Base-by-base conservation (phyloP, 306 rosid genomes). In the Prunus fruticosa region DNA sequence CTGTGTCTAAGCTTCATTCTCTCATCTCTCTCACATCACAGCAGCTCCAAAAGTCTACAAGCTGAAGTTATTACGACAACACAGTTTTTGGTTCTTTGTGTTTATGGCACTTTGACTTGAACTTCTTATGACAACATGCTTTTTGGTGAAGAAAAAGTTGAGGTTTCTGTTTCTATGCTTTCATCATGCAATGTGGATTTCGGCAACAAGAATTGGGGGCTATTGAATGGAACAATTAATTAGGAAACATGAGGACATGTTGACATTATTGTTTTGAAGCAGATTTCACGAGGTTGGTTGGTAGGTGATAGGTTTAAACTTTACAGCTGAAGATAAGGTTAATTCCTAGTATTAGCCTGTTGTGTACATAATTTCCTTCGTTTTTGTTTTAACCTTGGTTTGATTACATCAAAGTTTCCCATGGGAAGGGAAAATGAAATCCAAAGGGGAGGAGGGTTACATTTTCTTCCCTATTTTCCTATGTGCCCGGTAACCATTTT, bases 21-120 rank as follows among this genome's bases (percentile, higher is more conserved):
- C 84, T 90, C 70, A 91, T 92, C 77, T 82, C 96, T 41, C 86
- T 91, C 46, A 81, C 97, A 1, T 89, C 93, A 69, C 87, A 87
- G 76, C 98, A 94, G 78, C 89, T 90, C 72, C 93, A 64, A 0
- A 76, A 76, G 71, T 75, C 83, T 57, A 64, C 80, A 64, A 80
- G 61, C 41, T 81, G 85, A 86, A 61, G 2, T 25, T 25, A 63
- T 30, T 27, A 61, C 2, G 11, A 13, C 19, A 14, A 2, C 1
- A 61, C 15, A 13, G 11, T 20, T 49, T 20, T 56, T 20, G 62
- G 62, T 56, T 25, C 27, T 43, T 72, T 65, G 11, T 25, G 46
- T 15, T 68, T 46, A 15, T 34, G 62, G 28, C 62, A 56, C 28
- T 20, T 56, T 2, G 27, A 11, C 16, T 56, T 25, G 16, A 11